phyloP scores from a whole-genome alignment of 768 basidiomycete genomes.

The Strobilomyces echinocephalus region DNA sequence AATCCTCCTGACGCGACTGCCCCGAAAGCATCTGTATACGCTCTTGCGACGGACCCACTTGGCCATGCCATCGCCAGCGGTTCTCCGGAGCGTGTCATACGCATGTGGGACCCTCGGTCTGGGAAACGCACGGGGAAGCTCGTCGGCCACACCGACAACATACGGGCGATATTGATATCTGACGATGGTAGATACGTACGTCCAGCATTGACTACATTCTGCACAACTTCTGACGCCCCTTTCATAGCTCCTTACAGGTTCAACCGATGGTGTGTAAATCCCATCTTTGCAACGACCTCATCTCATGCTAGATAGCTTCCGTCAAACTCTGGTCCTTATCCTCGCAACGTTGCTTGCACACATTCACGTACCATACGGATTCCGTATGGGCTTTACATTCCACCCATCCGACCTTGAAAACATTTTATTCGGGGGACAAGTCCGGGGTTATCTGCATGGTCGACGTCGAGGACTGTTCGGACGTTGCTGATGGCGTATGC shows the following conservation, averaged over 20 bases:
- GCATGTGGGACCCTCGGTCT: conserved; percentile 90
- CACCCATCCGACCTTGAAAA: conserved; percentile 76
- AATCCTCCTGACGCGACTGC: conserved; percentile 61
- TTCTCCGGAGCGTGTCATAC: conserved; percentile 84
- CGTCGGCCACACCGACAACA: conserved; percentile 96
- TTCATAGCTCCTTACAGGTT: conserved; percentile 71
- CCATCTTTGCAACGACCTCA: not conserved
- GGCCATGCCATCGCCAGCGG: conserved; percentile 85
- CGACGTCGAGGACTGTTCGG: conserved; percentile 79
- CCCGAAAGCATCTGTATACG: conserved; percentile 72
- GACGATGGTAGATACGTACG: conserved; percentile 89
- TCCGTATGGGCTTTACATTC: conserved; percentile 93
- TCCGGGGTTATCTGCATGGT: conserved; percentile 86
- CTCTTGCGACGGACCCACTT: conserved; percentile 71
- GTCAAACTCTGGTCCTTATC: conserved; percentile 93
- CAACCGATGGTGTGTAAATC: conserved; percentile 56
- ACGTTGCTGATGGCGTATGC: conserved; percentile 88
- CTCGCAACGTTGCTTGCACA: conserved; percentile 88
- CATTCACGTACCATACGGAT: conserved; percentile 92
- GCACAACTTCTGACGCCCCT: conserved; percentile 4
- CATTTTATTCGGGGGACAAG: conserved; percentile 94
- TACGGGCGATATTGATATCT: conserved; percentile 81
- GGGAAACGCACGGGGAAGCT: conserved; percentile 80
- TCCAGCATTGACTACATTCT: conserved; percentile 3
- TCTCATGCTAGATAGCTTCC: conserved; percentile 43